Evolutionary conservation across 192 early-diverging fungal genomes (phyloP).

Genomic region (Podochytrium sp.): DNA sequence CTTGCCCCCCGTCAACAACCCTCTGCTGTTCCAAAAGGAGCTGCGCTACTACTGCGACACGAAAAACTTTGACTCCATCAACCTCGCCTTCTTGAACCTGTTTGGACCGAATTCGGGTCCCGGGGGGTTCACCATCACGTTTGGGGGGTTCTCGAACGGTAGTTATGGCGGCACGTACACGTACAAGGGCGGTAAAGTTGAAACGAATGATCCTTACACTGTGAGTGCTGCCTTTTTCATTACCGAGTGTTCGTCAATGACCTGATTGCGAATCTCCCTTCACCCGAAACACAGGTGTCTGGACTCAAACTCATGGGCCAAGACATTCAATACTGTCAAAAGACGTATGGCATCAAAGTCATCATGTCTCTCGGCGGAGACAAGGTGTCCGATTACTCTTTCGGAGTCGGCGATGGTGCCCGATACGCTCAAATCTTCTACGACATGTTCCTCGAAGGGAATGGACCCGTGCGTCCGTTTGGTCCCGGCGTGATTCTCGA

Average conservation of each 20-base stretch:
- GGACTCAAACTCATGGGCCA: too few species aligned
- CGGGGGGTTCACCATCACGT: neutral
- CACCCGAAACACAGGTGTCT: too few species aligned
- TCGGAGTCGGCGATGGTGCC: constrained; percentile 9
- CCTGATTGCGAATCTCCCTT: too few species aligned
- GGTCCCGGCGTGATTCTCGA: constrained; percentile 15
- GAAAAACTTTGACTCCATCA: constrained; percentile 18
- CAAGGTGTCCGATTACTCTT: constrained; percentile 11
- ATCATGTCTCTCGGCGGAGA: constrained; percentile 24
- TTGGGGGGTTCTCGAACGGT: neutral
- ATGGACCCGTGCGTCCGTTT: constrained; percentile 9
- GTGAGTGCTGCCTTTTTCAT: neutral
- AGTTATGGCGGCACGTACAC: constrained; percentile 1
- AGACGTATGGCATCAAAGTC: constrained; percentile 1
- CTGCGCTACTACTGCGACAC: constrained; percentile 23
- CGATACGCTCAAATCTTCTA: constrained; percentile 19
- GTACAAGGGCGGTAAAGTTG: neutral
- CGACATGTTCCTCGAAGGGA: constrained; percentile 23
- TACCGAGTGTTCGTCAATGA: too few species aligned
- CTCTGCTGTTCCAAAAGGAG: neutral
- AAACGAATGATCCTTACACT: neutral
- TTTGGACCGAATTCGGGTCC: neutral
- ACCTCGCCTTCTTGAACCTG: constrained; percentile 20
- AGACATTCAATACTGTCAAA: neutral
- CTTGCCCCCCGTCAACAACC: neutral